Base-by-base conservation (phyloP, 1,284 basidiomycete genomes). In the Porodaedalea pini region DNA sequence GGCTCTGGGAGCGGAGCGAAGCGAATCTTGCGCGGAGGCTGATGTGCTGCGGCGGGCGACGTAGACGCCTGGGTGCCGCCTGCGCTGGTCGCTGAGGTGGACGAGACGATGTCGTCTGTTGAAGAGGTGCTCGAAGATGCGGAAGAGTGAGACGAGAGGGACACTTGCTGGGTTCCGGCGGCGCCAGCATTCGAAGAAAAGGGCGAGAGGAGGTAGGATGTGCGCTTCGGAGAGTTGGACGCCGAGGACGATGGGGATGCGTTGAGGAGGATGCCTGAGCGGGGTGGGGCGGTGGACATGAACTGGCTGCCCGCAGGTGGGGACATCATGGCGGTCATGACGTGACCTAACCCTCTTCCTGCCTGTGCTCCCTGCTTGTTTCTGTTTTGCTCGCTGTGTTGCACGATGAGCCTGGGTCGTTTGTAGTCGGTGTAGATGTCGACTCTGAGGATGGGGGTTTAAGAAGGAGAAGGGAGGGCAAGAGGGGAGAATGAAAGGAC, bases 1-100 rank as follows among this genome's bases (percentile, higher is more conserved):
- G 85, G 85, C 60, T 87, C 84, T 3, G 88, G 88, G n/a, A 90
- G 78, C 2, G 88, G 88, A 0, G 88, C 88, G 62, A 90, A 90
- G 61, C 85, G 82, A 54, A 90, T 89, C 58, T 73, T 70, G 66
- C 79, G 70, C 58, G 73, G 17, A 1, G 49, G 11, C 4, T 40
- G 15, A 0, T 31, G 34, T 6, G 32, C 41, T n/a, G n/a, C 23
- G 1, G 32, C 10, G 13, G 47, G 41, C 7, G 49, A 51, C 7
- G 51, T 13, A 25, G 51, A 41, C 15, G 45, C 36, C 7, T 21
- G 31, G 25, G 41, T 51, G 45, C 45, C 57, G 32, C 51, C 52
- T 8, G 51, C 36, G 43, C 57, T 56, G 21, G 55, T 52, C 21
- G 50, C 54, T 23, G 54, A 55, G 13, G 51, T 58, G n/a, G 50